Base-by-base conservation (phyloP, 768 basidiomycete species). In the Sporobolomyces pararoseus region DNA sequence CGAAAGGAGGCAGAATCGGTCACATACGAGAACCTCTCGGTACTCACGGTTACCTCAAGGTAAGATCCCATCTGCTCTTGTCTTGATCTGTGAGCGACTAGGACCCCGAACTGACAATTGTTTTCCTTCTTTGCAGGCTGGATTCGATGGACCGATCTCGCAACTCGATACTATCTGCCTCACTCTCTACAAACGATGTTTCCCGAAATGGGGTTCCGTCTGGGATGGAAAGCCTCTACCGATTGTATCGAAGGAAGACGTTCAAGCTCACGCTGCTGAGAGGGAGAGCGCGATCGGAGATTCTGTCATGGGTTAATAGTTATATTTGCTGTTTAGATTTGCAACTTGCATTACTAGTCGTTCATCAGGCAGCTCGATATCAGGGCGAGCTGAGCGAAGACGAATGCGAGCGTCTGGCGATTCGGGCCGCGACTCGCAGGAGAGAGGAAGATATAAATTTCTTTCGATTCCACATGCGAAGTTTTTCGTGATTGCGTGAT, bases 81-180 rank as follows among this genome's bases (percentile, higher is more conserved):
- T 31, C 39, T 35, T n/a, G n/a, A n/a, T n/a, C n/a, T n/a, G n/a
- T n/a, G n/a, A n/a, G n/a, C n/a, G n/a, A n/a, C n/a, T n/a, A n/a
- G n/a, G n/a, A n/a, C n/a, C n/a, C n/a, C n/a, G n/a, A n/a, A n/a
- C n/a, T n/a, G n/a, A n/a, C n/a, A n/a, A n/a, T n/a, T n/a, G n/a
- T n/a, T 16, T 32, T 7, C 14, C 39, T 9, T 44, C 39, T 31
- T 4, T 17, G 5, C 64, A 70, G 61, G 70, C 74, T 32, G 73
- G 75, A 10, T 78, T 78, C 54, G 93, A 96, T 77, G 91, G 90
- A 19, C 90, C 89, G 27, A 87, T 97, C 75, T 88, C 85, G 77
- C 91, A 93, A 82, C 95, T 96, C 92, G 96, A 98, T 75, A 95
- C 92, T 21, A 85, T 97, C 65, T 96, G 93, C 79, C 89, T 98